Conservation (phyloP, 2,329 filamentous ascomycete genomes). For the Colletotrichum neosansevieriae region DNA sequence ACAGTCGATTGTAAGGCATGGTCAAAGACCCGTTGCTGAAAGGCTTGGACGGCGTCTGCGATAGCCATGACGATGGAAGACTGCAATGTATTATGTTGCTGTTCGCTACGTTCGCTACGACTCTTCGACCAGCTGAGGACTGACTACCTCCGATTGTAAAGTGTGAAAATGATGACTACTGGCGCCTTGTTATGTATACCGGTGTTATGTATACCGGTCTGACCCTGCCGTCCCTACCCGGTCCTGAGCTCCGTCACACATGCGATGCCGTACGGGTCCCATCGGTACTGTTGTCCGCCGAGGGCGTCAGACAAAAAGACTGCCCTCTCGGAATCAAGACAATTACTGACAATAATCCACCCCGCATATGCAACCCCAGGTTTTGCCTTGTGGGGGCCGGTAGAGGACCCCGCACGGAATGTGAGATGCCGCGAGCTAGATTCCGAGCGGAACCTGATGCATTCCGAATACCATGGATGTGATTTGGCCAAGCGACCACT, state of each 20-base stretch:
- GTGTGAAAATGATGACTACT: background rate
- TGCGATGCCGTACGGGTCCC: slow-evolving; percentile 11
- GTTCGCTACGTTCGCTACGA: background rate
- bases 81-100: too few species aligned
- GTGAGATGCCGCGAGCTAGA: background rate
- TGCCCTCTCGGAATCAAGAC: slow-evolving; percentile 10
- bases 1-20: slow-evolving; percentile 42
- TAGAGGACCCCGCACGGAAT: slow-evolving; percentile 26
- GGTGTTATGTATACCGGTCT: slow-evolving; percentile 17
- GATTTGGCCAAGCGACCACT: background rate
- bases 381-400: background rate
- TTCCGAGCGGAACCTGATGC: slow-evolving; percentile 30
- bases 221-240: slow-evolving; percentile 11
- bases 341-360: background rate
- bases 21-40: slow-evolving; percentile 41
- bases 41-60: slow-evolving; percentile 42
- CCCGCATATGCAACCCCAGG: slow-evolving; percentile 24
- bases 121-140: background rate
- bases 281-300: slow-evolving; percentile 11
- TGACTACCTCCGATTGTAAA: background rate
- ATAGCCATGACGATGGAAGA: slow-evolving; percentile 44
- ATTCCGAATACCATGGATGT: slow-evolving; percentile 8
- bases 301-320: background rate
- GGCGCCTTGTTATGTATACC: slow-evolving; percentile 19
- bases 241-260: background rate